A percentile compares a stretch with the other conserved stretches of the same genome.
These are phyloP conservation scores for Dothideomycetes sp. DNA, from an alignment of 2,329 filamentous ascomycete genomes.

Conservation along the genomic window DNA sequence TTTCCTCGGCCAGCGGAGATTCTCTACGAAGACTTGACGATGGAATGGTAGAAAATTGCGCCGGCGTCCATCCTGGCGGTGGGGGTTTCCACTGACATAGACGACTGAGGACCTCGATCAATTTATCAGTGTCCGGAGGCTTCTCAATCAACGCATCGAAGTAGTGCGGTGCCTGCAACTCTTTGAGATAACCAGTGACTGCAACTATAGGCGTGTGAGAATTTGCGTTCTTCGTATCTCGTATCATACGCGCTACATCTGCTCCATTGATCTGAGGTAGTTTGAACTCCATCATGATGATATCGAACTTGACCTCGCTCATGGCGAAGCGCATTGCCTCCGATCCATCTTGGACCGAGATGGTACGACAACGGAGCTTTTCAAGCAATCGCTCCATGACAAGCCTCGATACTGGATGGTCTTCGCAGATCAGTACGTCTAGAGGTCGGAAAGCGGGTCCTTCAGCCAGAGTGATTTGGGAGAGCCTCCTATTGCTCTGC, in stretches of 20 bases:
- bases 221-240: slow-evolving; percentile 92
- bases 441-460: slow-evolving; percentile 81
- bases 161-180: slow-evolving; percentile 87
- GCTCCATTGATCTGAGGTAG: slow-evolving; percentile 89
- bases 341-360: slow-evolving; percentile 79
- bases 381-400: slow-evolving; percentile 99
- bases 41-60: slow-evolving; percentile 39
- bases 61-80: slow-evolving; percentile 46
- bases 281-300: slow-evolving; percentile 97
- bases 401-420: slow-evolving; percentile 90
- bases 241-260: slow-evolving; percentile 94
- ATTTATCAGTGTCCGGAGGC: slow-evolving; percentile 83
- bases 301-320: slow-evolving; percentile 96
- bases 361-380: slow-evolving; percentile 88
- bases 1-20: slow-evolving; percentile 60
- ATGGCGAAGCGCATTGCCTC: slow-evolving; percentile 90
- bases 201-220: slow-evolving; percentile 90
- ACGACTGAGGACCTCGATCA: slow-evolving; percentile 77
- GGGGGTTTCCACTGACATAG: slow-evolving; percentile 92
- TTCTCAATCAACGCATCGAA: slow-evolving; percentile 96
- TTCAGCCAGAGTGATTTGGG: slow-evolving; percentile 77
- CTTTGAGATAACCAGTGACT: slow-evolving; percentile 96
- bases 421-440: slow-evolving; percentile 93
- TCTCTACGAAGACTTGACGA: slow-evolving; percentile 56
- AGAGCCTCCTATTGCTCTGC: slow-evolving; percentile 91